Conservation (phyloP, 2,329 filamentous ascomycete species). For the Arthrinium phaeospermum region DNA sequence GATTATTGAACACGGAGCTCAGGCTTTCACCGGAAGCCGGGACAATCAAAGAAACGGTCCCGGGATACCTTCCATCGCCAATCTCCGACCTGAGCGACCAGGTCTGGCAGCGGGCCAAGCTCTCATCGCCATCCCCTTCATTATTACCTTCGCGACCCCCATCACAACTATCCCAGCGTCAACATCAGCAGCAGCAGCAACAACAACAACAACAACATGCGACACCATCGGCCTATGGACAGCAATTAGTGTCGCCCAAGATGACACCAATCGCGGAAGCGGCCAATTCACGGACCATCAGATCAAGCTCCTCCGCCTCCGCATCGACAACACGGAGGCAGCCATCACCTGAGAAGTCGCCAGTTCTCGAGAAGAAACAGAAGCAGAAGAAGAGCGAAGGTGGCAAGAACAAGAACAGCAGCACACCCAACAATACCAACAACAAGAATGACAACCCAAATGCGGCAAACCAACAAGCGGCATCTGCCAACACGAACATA, state of each 20-base stretch:
- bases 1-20: not conserved
- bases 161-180: constrained; percentile 10
- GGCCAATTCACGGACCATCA: not conserved
- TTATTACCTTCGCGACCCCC: constrained; percentile 12
- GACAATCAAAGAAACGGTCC: not conserved
- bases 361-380: not conserved
- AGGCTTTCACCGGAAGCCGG: not conserved
- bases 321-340: not conserved
- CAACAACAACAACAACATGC: not conserved
- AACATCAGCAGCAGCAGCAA: not conserved
- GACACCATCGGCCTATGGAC: not conserved
- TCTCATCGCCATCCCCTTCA: constrained; percentile 37
- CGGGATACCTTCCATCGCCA: constrained; percentile 3
- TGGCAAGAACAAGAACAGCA: constrained; percentile 30
- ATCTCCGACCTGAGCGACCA: constrained; percentile 33
- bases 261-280: not conserved
- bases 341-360: not conserved
- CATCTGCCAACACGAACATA: constrained; percentile 30
- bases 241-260: not conserved
- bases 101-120: constrained; percentile 32
- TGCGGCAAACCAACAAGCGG: not conserved
- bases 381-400: constrained; percentile 15
- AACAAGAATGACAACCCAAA: constrained; percentile 23
- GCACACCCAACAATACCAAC: not conserved
- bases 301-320: not conserved